Percentiles rank a stretch among this genome's conserved stretches.
Evolutionary conservation across 1,284 basidiomycete genomes (phyloP).

Genomic region (Cystobasidium pallidum): DNA sequence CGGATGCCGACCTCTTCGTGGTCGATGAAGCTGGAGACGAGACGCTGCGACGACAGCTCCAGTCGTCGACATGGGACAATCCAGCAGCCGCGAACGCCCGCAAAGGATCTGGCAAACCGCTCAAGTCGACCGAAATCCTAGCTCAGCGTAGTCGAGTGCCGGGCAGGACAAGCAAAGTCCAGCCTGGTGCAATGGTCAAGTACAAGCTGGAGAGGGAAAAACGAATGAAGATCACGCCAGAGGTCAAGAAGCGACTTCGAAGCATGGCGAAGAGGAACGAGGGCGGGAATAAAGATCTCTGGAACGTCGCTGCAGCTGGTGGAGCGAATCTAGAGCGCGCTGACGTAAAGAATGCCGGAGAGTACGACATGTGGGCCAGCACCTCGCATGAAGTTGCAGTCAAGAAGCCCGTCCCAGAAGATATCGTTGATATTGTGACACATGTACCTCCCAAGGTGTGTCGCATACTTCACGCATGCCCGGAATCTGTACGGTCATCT

Average conservation of each 20-base stretch:
- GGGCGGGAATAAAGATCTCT: slow-evolving; percentile 60
- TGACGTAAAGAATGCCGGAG: slow-evolving; percentile 46
- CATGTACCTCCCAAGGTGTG: slow-evolving; percentile 16
- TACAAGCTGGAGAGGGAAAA: slow-evolving; percentile 63
- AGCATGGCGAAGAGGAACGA: slow-evolving; percentile 71
- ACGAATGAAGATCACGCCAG: slow-evolving; percentile 79
- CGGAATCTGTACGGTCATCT: not conserved
- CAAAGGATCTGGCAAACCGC: slow-evolving; percentile 57
- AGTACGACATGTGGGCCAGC: slow-evolving; percentile 37
- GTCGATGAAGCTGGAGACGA: slow-evolving; percentile 79
- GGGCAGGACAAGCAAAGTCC: slow-evolving; percentile 58
- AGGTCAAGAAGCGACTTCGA: slow-evolving; percentile 75
- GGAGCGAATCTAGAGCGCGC: slow-evolving; percentile 62
- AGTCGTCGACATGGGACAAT: slow-evolving; percentile 48
- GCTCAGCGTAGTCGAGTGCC: slow-evolving; percentile 81
- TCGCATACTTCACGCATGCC: not conserved
- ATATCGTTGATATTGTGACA: slow-evolving; percentile 27
- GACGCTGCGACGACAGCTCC: slow-evolving; percentile 45
- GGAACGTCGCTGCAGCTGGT: slow-evolving; percentile 67
- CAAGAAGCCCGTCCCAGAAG: not conserved
- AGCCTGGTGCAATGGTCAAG: slow-evolving; percentile 39
- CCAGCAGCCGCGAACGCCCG: slow-evolving; percentile 53
- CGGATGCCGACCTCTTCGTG: slow-evolving; percentile 73
- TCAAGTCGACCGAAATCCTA: slow-evolving; percentile 81
- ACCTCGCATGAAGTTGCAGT: slow-evolving; percentile 22